Base-by-base conservation (phyloP, 1,139 yeast species). In the Pichia sp. region DNA sequence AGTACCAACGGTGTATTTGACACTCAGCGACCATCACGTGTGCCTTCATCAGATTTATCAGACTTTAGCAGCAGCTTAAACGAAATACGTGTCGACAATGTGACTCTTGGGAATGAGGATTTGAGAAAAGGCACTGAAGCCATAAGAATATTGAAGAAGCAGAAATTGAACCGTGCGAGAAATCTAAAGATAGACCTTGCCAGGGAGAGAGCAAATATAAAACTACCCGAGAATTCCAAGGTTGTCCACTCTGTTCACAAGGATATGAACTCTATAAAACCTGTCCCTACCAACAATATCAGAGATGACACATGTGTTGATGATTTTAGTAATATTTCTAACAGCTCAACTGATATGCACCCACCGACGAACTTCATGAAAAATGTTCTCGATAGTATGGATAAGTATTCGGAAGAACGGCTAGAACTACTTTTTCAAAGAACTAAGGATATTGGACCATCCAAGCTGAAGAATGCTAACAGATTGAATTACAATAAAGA, bases 401-500 rank as follows among this genome's bases (percentile, higher is more conserved):
- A 31, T 21, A 14, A 28, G 3, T 47, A 41, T 18, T 29, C 48
- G 0, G 44, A 35, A 3, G 33, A 31, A 14, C 44, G 45, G 11
- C 35, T 54, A 12, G 52, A 49, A 17, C 6, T 21, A 6, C 30
- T 53, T 35, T 32, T 55, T 11, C 44, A 48, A 6, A 29, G 40
- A 14, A 49, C 55, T 3, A 47, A 32, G 27, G 22, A 22, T 2
- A 29, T 37, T 4, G 42, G 48, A 17, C 42, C 48, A 9, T 62
- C 62, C 34, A 59, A 63, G 22, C 59, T 75, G 32, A 68, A 65
- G 27, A 69, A 66, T 24, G 77, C 66, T 1, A 80, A 80, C 50
- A 69, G 63, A 45, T 63, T 60, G 1, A 63, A 59, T 3, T 56
- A 74, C 30, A 59, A 66, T 26, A 74, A 72, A 47, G 74, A 66